phyloP scores from a whole-genome alignment of 2,329 filamentous ascomycete species.

The Neofusicoccum kwambonambiense region DNA sequence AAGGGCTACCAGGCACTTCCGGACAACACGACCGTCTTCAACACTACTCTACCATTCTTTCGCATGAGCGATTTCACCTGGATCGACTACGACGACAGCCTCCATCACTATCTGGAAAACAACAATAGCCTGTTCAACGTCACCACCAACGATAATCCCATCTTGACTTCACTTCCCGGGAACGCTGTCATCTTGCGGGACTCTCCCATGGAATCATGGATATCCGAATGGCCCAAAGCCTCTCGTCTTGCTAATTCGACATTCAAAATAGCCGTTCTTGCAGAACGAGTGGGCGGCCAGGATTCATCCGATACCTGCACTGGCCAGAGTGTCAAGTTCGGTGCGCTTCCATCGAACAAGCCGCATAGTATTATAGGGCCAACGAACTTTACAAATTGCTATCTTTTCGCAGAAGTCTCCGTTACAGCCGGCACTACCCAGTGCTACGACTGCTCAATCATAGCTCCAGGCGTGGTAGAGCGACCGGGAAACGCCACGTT shows the following conservation, averaged over 20 bases:
- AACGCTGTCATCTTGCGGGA: not conserved
- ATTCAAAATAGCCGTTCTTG: constrained; percentile 9
- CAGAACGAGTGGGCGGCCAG: not conserved
- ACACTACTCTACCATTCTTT: constrained; percentile 3
- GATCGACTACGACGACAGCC: constrained; percentile 6
- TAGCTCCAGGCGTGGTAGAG: constrained; percentile 3
- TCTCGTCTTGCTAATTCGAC: not conserved
- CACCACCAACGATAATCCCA: not conserved
- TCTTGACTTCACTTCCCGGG: not conserved
- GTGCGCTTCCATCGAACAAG: not conserved
- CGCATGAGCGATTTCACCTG: constrained; percentile 4
- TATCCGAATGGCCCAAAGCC: not conserved
- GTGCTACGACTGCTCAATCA: constrained; percentile 7
- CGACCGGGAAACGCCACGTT: not conserved
- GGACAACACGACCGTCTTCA: not conserved
- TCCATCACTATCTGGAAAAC: not conserved
- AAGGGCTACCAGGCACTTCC: constrained; percentile 10
- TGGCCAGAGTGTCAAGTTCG: not conserved
- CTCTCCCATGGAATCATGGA: not conserved
- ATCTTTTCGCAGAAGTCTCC: constrained; percentile 3
- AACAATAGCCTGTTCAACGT: constrained; percentile 15
- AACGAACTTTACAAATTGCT: constrained; percentile 1
- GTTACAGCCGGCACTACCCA: not conserved
- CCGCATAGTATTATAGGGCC: not conserved
- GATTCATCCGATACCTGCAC: not conserved